phyloP scores from a whole-genome alignment of 2,329 filamentous ascomycete species.

The Aspergillus glaucus region DNA sequence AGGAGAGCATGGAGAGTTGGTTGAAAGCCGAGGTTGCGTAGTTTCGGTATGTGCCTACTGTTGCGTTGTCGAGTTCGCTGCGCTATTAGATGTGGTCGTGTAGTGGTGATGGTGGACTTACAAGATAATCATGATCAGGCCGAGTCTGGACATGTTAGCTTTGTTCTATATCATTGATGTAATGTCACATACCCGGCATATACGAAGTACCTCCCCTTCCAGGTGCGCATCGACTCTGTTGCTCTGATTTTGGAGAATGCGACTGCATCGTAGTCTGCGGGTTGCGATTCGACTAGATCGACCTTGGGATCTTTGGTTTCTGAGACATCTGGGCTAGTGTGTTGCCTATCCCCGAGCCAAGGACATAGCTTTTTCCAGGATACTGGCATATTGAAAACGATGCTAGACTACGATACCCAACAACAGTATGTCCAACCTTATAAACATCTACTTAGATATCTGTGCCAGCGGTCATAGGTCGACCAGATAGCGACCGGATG shows the following conservation, averaged over 20 bases:
- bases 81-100: background rate
- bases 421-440: no score
- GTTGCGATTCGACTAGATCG: conserved; percentile 1
- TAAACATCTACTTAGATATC: no score
- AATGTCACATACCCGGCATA: conserved; percentile 19
- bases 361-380: background rate
- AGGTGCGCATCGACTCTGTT: conserved; percentile 22
- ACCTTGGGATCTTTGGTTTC: conserved; percentile 7
- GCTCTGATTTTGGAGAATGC: conserved; percentile 25
- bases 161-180: background rate
- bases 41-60: conserved; percentile 34
- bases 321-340: background rate
- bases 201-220: conserved; percentile 24
- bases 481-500: no score
- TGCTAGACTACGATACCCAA: no score
- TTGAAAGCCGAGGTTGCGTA: conserved; percentile 38
- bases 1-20: conserved; percentile 28
- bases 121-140: conserved; percentile 27
- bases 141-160: conserved; percentile 14
- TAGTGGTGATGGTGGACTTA: conserved; percentile 6
- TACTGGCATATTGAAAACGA: no score
- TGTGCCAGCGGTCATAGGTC: no score
- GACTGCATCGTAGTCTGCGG: conserved; percentile 6
- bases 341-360: background rate
- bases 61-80: conserved; percentile 34